These are phyloP conservation scores for Gremmenia infestans DNA, from an alignment of 2,329 filamentous ascomycete species.

Conservation along the genomic window DNA sequence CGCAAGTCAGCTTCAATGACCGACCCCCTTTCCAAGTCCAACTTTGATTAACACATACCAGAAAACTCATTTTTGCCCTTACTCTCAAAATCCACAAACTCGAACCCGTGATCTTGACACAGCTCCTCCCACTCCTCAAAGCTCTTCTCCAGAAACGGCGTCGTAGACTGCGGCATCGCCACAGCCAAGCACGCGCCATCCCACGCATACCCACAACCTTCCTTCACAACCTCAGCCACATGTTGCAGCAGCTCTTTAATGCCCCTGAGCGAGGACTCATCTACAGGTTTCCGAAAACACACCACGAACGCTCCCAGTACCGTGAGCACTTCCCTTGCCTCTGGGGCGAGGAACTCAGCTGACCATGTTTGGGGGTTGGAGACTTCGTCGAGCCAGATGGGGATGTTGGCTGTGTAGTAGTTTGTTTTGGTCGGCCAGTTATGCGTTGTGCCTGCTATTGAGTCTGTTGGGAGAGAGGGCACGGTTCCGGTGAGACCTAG, in stretches of 20 bases:
- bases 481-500: slow-evolving; percentile 49
- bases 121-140: slow-evolving; percentile 56
- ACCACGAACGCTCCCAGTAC: slow-evolving; percentile 58
- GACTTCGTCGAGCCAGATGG: slow-evolving; percentile 64
- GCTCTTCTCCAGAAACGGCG: slow-evolving; percentile 33
- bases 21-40: not conserved
- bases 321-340: slow-evolving; percentile 57
- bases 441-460: slow-evolving; percentile 55
- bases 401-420: slow-evolving; percentile 57
- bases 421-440: slow-evolving; percentile 48
- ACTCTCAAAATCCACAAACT: slow-evolving; percentile 54
- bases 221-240: slow-evolving; percentile 50
- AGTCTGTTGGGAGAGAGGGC: slow-evolving; percentile 32
- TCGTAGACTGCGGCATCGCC: slow-evolving; percentile 39
- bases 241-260: slow-evolving; percentile 42
- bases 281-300: slow-evolving; percentile 42
- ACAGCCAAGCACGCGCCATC: slow-evolving; percentile 59
- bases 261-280: slow-evolving; percentile 16
- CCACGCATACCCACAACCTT: slow-evolving; percentile 57
- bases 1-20: slow-evolving; percentile 2
- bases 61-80: slow-evolving; percentile 53
- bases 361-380: slow-evolving; percentile 42
- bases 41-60: slow-evolving; percentile 37
- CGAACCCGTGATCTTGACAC: slow-evolving; percentile 52
- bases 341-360: slow-evolving; percentile 51